These are phyloP conservation scores for Annulohypoxylon nitens DNA, from an alignment of 495 filamentous ascomycete genomes.

Conservation along the genomic window DNA sequence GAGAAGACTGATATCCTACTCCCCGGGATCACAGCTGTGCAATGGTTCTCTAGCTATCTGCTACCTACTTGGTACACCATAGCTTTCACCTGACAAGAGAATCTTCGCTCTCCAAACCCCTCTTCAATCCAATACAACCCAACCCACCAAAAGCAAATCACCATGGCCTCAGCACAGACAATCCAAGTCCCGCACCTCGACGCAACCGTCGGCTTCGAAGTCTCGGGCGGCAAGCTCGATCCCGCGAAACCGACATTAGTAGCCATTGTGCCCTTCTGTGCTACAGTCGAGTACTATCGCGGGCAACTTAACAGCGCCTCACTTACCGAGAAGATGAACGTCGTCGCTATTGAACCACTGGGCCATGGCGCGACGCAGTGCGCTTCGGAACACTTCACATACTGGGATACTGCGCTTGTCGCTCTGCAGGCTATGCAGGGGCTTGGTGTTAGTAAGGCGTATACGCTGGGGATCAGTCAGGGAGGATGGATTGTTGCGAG, in stretches of 20 bases:
- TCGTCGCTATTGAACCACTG: constrained; percentile 69
- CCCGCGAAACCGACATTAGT: constrained; percentile 68
- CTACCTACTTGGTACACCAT: not conserved
- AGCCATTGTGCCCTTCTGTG: constrained; percentile 71
- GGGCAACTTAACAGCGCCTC: constrained; percentile 60
- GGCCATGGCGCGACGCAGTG: constrained; percentile 65
- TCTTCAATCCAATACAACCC: not conserved
- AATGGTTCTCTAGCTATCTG: not conserved
- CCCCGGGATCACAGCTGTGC: not conserved
- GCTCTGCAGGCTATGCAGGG: constrained; percentile 61
- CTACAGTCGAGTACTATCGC: constrained; percentile 65
- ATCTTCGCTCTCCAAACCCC: not conserved
- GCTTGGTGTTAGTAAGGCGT: constrained; percentile 68
- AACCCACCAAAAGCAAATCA: not conserved
- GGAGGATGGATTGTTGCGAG: constrained; percentile 71
- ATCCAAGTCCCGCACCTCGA: constrained; percentile 67
- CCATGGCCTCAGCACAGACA: constrained; percentile 49
- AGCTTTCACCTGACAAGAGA: not conserved
- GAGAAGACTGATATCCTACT: not conserved
- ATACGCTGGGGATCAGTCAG: constrained; percentile 71
- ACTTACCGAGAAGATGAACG: constrained; percentile 63
- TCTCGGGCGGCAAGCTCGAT: constrained; percentile 61
- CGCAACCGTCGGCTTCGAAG: constrained; percentile 66
- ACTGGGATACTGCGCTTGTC: constrained; percentile 68
- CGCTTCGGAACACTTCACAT: constrained; percentile 63